A percentile compares a stretch with the other conserved stretches of the same genome.
phyloP scores from a whole-genome alignment of 805 yeast species.

The Yarrowia yakushimensis region DNA sequence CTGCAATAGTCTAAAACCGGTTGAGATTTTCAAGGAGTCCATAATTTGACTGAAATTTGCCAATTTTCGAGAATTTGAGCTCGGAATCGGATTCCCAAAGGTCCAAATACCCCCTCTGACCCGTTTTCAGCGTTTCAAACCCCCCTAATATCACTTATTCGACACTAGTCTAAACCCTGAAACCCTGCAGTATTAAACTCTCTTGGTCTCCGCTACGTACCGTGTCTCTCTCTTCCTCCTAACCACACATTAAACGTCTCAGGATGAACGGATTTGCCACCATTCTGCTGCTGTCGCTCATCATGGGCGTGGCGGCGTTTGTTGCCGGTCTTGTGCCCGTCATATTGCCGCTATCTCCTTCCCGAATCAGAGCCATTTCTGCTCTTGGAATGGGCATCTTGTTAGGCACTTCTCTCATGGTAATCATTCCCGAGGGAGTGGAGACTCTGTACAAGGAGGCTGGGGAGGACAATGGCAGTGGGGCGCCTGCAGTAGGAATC shows the following conservation, averaged over 20 bases:
- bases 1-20: too few species aligned
- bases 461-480: constrained; percentile 25
- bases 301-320: constrained; percentile 31
- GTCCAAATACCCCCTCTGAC: too few species aligned
- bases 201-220: not conserved
- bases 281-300: constrained; percentile 27
- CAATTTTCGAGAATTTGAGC: too few species aligned
- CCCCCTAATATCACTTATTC: not conserved
- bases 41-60: too few species aligned
- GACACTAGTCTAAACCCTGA: not conserved
- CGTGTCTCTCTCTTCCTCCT: not conserved
- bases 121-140: too few species aligned
- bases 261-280: constrained; percentile 14
- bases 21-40: too few species aligned
- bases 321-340: constrained; percentile 33
- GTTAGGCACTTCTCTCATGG: constrained; percentile 54
- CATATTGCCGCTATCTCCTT: constrained; percentile 8
- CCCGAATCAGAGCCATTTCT: constrained; percentile 43
- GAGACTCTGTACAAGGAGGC: constrained; percentile 40
- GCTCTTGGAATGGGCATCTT: constrained; percentile 58
- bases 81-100: too few species aligned
- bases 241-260: not conserved
- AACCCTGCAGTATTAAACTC: not conserved
- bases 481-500: constrained; percentile 42
- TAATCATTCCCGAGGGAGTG: constrained; percentile 66